Conservation (phyloP, 2,329 filamentous ascomycete species). For the Cercospora zeina region DNA sequence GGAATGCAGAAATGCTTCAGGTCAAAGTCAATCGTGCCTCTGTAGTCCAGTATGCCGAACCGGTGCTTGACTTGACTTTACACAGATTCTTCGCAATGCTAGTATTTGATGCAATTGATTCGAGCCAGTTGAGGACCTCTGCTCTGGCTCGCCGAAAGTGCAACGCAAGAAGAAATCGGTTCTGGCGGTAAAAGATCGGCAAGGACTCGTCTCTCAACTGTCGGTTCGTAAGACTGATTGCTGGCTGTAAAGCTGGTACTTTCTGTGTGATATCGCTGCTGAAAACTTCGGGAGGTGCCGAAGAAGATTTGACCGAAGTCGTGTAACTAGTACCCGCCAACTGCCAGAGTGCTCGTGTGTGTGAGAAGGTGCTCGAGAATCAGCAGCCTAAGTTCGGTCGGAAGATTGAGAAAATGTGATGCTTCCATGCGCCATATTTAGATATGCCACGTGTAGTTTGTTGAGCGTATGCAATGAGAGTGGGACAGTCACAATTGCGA, state of each 20-base stretch:
- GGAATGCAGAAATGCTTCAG: slow-evolving; percentile 19
- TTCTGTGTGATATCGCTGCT: slow-evolving; percentile 11
- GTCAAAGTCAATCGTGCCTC: slow-evolving; percentile 23
- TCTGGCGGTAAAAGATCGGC: slow-evolving; percentile 23
- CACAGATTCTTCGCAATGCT: slow-evolving; percentile 14
- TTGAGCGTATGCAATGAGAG: background rate
- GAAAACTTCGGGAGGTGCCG: slow-evolving; percentile 15
- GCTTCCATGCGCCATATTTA: background rate
- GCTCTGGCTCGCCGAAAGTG: slow-evolving; percentile 20
- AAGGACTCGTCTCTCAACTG: slow-evolving; percentile 20
- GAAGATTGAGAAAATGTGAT: slow-evolving; percentile 18
- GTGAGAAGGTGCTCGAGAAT: slow-evolving; percentile 18
- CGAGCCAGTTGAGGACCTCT: slow-evolving; percentile 20
- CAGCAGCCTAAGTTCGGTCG: slow-evolving; percentile 24
- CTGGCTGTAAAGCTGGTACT: slow-evolving; percentile 11
- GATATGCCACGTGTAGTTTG: background rate
- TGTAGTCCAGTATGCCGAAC: slow-evolving; percentile 24
- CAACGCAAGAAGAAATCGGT: slow-evolving; percentile 21
- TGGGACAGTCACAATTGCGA: background rate
- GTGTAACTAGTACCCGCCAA: slow-evolving; percentile 21
- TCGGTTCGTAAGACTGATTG: slow-evolving; percentile 20
- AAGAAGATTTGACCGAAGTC: slow-evolving; percentile 8
- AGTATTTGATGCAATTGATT: slow-evolving; percentile 3
- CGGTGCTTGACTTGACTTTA: slow-evolving; percentile 23
- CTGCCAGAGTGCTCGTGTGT: slow-evolving; percentile 8